Evolutionary conservation across 2,329 filamentous ascomycete genomes (phyloP).

Genomic region (Sarocladium oryzae): DNA sequence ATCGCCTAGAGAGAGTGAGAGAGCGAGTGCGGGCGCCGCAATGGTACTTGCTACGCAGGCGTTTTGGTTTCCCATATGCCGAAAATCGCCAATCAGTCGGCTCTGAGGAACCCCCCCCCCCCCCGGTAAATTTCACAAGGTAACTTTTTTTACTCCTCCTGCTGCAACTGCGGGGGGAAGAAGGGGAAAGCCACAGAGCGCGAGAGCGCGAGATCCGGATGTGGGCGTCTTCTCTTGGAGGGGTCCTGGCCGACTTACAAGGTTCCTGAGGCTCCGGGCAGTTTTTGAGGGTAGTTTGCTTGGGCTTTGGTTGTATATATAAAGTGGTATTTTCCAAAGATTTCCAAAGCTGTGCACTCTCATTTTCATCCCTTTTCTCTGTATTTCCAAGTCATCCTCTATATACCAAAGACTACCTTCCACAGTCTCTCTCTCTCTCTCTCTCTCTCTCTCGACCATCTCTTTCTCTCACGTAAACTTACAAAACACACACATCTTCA

Average conservation of each 20-base stretch:
- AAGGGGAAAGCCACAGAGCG: not conserved
- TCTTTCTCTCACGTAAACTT: not conserved
- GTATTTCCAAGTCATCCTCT: too few relatives aligned
- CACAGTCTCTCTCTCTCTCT: too few relatives aligned
- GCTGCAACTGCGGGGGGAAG: not conserved
- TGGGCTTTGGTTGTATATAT: constrained; percentile 3
- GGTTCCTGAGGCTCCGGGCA: too few relatives aligned
- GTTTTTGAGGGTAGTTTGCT: too few relatives aligned
- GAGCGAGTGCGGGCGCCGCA: not conserved
- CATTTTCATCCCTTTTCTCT: too few relatives aligned
- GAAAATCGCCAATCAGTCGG: too few relatives aligned
- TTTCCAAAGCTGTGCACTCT: too few relatives aligned
- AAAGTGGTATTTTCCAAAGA: not conserved
- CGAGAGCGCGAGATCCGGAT: constrained; percentile 4
- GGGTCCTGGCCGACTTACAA: not conserved
- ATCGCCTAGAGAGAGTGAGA: too few relatives aligned
- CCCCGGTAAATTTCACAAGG: not conserved
- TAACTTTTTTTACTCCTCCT: too few relatives aligned
- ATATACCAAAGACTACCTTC: too few relatives aligned
- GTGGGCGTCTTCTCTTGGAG: not conserved
- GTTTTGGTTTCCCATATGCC: too few relatives aligned
- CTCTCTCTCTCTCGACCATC: too few relatives aligned
- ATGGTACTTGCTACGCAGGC: not conserved
- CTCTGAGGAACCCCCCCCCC: not conserved
- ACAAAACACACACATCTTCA: not conserved